These are phyloP conservation scores for Microbotryum silenes-acaulis DNA, from an alignment of 1,284 basidiomycete species.

Conservation along the genomic window DNA sequence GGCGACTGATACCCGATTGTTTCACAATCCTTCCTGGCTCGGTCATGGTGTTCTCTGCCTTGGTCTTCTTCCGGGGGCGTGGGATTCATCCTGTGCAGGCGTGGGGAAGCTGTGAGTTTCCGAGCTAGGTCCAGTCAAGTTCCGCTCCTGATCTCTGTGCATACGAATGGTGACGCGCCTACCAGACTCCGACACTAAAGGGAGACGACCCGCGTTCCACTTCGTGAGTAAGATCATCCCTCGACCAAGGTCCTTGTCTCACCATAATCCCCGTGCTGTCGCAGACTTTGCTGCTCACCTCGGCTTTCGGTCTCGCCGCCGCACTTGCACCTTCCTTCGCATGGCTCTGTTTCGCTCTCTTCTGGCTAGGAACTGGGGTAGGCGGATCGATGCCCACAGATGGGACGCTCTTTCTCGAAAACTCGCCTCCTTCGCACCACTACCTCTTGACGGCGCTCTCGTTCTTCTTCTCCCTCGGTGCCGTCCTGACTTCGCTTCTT, in stretches of 20 bases:
- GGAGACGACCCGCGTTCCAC: conserved; percentile 83
- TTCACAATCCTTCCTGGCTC: not conserved
- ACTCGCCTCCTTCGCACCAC: conserved; percentile 81
- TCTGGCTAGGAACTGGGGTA: conserved; percentile 83
- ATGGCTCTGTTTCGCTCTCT: conserved; percentile 67
- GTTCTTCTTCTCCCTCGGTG: conserved; percentile 87
- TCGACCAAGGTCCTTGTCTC: too few relatives aligned
- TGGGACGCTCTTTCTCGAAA: conserved; percentile 86
- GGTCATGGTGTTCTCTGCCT: not conserved
- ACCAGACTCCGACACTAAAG: conserved; percentile 51
- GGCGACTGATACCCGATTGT: too few relatives aligned
- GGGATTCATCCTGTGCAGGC: conserved; percentile 40
- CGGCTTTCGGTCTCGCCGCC: conserved; percentile 77
- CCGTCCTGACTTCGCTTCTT: conserved; percentile 71
- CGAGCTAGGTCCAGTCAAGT: too few relatives aligned
- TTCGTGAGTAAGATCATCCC: conserved; percentile 36
- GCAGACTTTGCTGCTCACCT: conserved; percentile 73
- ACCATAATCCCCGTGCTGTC: too few relatives aligned
- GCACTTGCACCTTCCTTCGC: conserved; percentile 67
- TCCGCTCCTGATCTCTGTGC: too few relatives aligned
- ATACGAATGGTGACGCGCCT: conserved; percentile 33
- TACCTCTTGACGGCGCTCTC: conserved; percentile 92
- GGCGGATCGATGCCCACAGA: conserved; percentile 83
- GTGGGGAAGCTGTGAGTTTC: conserved; percentile 67
- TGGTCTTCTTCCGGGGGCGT: too few relatives aligned